These are phyloP conservation scores for Tetrastigma voinierianum DNA, from an alignment of 164 flowering plant genomes.

Conservation along the genomic window DNA sequence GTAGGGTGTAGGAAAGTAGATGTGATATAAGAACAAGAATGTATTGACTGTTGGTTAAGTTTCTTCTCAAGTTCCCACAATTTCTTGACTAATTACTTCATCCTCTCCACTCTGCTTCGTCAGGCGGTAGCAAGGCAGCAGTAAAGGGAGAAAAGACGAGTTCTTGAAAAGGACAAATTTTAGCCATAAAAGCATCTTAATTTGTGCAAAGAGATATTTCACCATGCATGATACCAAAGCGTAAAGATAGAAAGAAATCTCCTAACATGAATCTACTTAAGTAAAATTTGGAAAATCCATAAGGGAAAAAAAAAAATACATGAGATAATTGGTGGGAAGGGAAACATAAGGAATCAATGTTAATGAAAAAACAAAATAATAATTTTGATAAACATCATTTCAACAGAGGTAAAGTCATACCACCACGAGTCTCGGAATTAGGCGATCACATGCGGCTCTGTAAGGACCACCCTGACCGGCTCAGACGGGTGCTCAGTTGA, in stretches of 20 bases:
- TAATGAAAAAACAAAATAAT: not conserved
- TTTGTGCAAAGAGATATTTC: not conserved
- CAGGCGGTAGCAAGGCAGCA: slow-evolving; percentile 50
- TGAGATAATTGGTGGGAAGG: too few relatives aligned
- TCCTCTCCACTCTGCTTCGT: slow-evolving; percentile 76
- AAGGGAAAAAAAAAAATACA: not conserved
- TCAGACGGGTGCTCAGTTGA: too few relatives aligned
- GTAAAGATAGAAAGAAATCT: not conserved
- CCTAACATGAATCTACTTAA: too few relatives aligned
- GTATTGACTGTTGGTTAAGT: slow-evolving; percentile 51
- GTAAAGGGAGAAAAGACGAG: slow-evolving; percentile 2
- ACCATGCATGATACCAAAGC: not conserved
- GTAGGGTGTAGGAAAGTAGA: not conserved
- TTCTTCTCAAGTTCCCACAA: slow-evolving; percentile 45
- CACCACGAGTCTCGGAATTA: slow-evolving; percentile 67
- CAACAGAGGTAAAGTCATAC: slow-evolving; percentile 40
- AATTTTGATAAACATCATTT: not conserved
- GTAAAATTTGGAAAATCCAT: not conserved
- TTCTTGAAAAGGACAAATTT: not conserved
- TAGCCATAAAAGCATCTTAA: not conserved
- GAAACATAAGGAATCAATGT: not conserved
- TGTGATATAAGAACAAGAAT: not conserved
- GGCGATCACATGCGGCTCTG: slow-evolving; percentile 81
- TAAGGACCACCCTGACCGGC: too few relatives aligned
- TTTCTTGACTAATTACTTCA: slow-evolving; percentile 51